These are phyloP conservation scores for Neonectria ditissima DNA, from an alignment of 2,329 filamentous ascomycete genomes.

Conservation along the genomic window DNA sequence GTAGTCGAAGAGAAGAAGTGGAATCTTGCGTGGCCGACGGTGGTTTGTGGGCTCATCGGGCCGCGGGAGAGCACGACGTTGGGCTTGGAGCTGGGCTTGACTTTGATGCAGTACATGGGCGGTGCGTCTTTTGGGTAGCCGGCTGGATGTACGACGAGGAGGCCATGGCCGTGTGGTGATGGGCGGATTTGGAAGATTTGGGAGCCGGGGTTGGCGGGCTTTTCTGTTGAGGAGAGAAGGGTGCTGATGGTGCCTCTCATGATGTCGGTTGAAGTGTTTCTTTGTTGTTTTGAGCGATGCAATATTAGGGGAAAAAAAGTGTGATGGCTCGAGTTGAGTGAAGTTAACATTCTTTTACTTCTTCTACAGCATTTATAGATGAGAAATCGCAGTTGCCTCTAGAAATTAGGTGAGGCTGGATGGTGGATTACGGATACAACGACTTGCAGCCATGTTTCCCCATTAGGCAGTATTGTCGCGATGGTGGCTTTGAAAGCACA, in stretches of 20 bases:
- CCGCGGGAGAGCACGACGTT: conserved; percentile 35
- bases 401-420: neutral
- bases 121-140: conserved; percentile 28
- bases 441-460: neutral
- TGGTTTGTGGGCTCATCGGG: conserved; percentile 22
- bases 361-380: neutral
- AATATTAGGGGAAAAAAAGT: neutral
- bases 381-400: neutral
- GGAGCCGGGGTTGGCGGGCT: conserved; percentile 11
- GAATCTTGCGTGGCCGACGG: conserved; percentile 36
- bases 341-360: neutral
- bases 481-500: neutral
- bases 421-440: neutral
- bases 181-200: conserved; percentile 30
- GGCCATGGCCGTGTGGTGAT: conserved; percentile 15
- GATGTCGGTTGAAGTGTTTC: neutral
- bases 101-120: conserved; percentile 39
- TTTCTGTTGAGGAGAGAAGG: conserved; percentile 26
- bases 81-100: conserved; percentile 22
- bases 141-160: conserved; percentile 30
- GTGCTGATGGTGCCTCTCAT: conserved; percentile 32
- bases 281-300: neutral
- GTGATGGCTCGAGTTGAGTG: too few relatives aligned
- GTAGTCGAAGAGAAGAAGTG: conserved; percentile 33
- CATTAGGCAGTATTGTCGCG: conserved; percentile 1